Conservation (phyloP, 805 yeast genomes). For the Candida quercuum region DNA sequence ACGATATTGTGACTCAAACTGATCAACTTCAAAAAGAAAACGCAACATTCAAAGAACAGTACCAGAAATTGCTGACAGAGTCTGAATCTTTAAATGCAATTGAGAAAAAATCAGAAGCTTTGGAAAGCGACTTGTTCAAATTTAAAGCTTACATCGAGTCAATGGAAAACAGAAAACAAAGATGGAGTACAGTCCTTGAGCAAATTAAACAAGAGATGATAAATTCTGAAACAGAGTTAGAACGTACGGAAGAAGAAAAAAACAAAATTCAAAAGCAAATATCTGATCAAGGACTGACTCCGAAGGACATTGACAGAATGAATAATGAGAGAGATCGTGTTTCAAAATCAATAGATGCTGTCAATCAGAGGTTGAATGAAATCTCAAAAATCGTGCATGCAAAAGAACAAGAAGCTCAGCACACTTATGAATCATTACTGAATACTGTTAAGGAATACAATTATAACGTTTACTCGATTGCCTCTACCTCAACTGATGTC, state of each 20-base stretch:
- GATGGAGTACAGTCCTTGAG: slow-evolving; percentile 58
- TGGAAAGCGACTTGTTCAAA: slow-evolving; percentile 65
- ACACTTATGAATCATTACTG: slow-evolving; percentile 46
- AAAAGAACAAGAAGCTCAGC: slow-evolving; percentile 45
- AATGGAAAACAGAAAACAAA: slow-evolving; percentile 56
- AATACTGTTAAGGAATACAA: slow-evolving; percentile 53
- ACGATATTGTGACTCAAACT: slow-evolving; percentile 43
- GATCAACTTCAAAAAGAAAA: slow-evolving; percentile 36
- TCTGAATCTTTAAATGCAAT: slow-evolving; percentile 44
- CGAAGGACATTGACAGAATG: slow-evolving; percentile 58
- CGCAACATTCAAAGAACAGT: slow-evolving; percentile 31
- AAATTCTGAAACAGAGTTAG: slow-evolving; percentile 37
- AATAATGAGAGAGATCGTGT: slow-evolving; percentile 57
- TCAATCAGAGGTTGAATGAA: slow-evolving; percentile 39
- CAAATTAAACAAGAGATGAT: slow-evolving; percentile 52
- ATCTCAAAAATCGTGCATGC: slow-evolving; percentile 39
- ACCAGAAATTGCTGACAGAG: slow-evolving; percentile 37
- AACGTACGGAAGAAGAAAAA: slow-evolving; percentile 36
- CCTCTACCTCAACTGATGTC: slow-evolving; percentile 23
- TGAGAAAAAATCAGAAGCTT: slow-evolving; percentile 51
- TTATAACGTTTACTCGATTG: slow-evolving; percentile 44
- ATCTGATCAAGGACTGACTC: slow-evolving; percentile 50
- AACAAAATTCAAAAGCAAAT: slow-evolving; percentile 38
- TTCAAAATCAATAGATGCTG: slow-evolving; percentile 46
- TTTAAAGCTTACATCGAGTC: slow-evolving; percentile 67